These are phyloP conservation scores for Conringia planisiliqua DNA, from an alignment of 345 rosid species.

Conservation along the genomic window DNA sequence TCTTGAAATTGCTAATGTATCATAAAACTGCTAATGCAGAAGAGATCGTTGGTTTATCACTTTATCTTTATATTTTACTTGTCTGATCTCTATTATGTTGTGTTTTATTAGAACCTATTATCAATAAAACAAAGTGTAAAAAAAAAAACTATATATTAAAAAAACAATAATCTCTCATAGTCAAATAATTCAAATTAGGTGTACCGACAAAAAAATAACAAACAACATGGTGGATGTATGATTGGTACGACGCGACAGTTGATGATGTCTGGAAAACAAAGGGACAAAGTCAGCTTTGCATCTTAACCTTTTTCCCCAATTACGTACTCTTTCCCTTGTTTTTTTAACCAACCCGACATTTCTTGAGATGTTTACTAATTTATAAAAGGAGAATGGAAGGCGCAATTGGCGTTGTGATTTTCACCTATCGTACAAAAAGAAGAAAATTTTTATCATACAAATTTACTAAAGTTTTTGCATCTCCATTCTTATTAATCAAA, in stretches of 20 bases:
- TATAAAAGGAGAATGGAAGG: slow-evolving; percentile 2
- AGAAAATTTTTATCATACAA: not conserved
- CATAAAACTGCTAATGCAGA: too few relatives aligned
- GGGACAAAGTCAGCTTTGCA: slow-evolving; percentile 28
- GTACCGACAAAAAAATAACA: slow-evolving; percentile 27
- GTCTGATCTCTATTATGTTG: too few relatives aligned
- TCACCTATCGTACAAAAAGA: not conserved
- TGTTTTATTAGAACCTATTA: too few relatives aligned
- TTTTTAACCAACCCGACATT: slow-evolving; percentile 23
- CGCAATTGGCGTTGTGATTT: slow-evolving; percentile 34
- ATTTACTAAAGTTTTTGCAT: not conserved
- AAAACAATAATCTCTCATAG: too few relatives aligned
- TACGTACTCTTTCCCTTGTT: not conserved
- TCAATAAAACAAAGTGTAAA: too few relatives aligned
- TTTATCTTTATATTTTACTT: too few relatives aligned
- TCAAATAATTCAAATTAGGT: not conserved
- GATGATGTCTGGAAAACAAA: slow-evolving; percentile 24
- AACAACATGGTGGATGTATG: slow-evolving; percentile 29
- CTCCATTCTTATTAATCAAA: not conserved
- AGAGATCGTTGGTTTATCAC: too few relatives aligned
- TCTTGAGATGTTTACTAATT: slow-evolving; percentile 9
- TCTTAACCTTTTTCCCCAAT: not conserved
- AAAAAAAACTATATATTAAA: not conserved
- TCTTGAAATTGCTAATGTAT: too few relatives aligned
- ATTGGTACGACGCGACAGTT: slow-evolving; percentile 31